Conservation (phyloP, 331 rosid genomes). For the Arachis monticola region DNA sequence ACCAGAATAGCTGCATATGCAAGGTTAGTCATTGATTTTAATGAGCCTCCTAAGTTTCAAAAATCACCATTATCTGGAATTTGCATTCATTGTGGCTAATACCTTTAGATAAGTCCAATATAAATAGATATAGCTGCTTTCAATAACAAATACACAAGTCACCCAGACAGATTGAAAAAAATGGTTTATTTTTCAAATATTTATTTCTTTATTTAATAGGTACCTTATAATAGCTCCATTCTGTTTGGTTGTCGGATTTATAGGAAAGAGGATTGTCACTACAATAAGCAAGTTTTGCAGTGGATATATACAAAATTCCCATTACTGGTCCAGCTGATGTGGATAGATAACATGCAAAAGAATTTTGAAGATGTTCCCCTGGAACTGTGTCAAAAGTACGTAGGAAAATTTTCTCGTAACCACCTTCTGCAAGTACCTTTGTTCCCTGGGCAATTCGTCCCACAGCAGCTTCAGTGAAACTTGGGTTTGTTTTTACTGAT, state of each 20-base stretch:
- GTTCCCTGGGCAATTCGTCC: slow-evolving; percentile 99
- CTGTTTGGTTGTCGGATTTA: slow-evolving; percentile 54
- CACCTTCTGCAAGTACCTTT: slow-evolving; percentile 94
- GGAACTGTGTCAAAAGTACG: slow-evolving; percentile 78
- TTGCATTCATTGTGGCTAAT: not conserved
- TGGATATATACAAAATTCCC: slow-evolving; percentile 80
- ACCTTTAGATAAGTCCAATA: slow-evolving; percentile 1
- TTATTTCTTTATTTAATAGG: slow-evolving; percentile 14
- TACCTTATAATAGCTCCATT: slow-evolving; percentile 99
- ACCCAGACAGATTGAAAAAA: not conserved
- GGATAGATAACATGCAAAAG: slow-evolving; percentile 91
- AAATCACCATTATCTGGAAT: not conserved
- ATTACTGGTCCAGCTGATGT: slow-evolving; percentile 96
- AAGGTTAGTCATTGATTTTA: too few relatives aligned
- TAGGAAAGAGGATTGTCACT: slow-evolving; percentile 93
- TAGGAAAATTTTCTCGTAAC: slow-evolving; percentile 78
- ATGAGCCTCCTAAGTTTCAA: too few relatives aligned
- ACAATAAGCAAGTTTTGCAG: slow-evolving; percentile 82
- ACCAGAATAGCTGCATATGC: not conserved
- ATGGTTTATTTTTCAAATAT: not conserved
- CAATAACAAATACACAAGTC: not conserved
- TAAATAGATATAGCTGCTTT: not conserved
- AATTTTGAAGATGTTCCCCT: slow-evolving; percentile 77
- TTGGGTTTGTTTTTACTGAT: slow-evolving; percentile 90
- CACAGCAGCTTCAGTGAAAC: slow-evolving; percentile 87